These are phyloP conservation scores for Cicer cuneatum DNA, from an alignment of 306 rosid genomes.

Conservation along the genomic window DNA sequence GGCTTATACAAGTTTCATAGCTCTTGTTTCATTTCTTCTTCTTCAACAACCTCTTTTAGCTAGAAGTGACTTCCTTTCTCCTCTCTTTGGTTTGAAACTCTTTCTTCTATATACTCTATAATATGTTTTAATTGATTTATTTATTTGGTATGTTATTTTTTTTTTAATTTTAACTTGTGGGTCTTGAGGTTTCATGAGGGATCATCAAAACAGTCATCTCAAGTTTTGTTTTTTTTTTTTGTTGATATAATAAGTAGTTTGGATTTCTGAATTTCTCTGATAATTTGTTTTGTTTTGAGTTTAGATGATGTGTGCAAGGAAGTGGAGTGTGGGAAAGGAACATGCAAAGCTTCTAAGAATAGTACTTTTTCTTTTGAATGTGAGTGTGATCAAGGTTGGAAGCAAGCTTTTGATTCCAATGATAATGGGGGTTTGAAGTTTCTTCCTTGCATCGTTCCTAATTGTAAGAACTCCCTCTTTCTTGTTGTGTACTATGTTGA, in stretches of 20 bases:
- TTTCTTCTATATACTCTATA: neutral
- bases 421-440: slow-evolving; percentile 49
- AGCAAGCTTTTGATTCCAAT: slow-evolving; percentile 49
- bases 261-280: neutral
- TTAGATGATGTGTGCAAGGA: slow-evolving; percentile 74
- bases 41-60: slow-evolving; percentile 56
- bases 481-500: neutral
- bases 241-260: neutral
- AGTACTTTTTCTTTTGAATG: slow-evolving; percentile 67
- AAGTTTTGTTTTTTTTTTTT: slow-evolving; percentile 3
- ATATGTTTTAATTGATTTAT: slow-evolving; percentile 16
- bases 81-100: slow-evolving; percentile 62
- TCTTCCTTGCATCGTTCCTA: slow-evolving; percentile 87
- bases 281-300: neutral
- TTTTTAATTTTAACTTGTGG: slow-evolving; percentile 8
- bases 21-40: slow-evolving; percentile 47
- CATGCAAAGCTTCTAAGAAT: slow-evolving; percentile 68
- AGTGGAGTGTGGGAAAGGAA: slow-evolving; percentile 81
- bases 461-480: slow-evolving; percentile 58
- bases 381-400: slow-evolving; percentile 82
- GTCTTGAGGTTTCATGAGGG: slow-evolving; percentile 3
- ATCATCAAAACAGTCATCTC: slow-evolving; percentile 26
- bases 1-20: slow-evolving; percentile 51
- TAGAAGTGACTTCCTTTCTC: slow-evolving; percentile 54
- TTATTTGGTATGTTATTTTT: neutral